Base-by-base conservation (phyloP, 352 stramenopile species). In the Phytophthora fragariae region DNA sequence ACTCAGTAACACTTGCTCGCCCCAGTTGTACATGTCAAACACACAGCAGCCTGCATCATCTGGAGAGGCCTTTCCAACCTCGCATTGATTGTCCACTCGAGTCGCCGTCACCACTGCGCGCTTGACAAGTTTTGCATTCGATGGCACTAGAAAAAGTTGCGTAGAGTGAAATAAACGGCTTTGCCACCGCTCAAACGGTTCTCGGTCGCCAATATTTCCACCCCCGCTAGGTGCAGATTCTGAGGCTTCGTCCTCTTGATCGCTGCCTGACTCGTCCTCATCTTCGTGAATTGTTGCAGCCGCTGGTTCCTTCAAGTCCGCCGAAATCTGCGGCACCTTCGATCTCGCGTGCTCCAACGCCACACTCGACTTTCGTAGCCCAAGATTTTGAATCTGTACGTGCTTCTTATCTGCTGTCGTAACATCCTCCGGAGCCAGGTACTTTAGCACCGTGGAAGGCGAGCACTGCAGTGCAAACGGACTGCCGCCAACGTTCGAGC, bases 21-120 rank as follows among this genome's bases (percentile, higher is more conserved):
- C 61, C 86, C 86, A 92, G 52, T 93, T 87, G 0, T 80, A 87
- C 55, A 77, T 89, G 53, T 92, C 86, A 57, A 93, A 87, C 0
- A 77, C 65, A 52, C 84, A 91, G 37, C 41, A 79, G 1, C 84
- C 84, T 5, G 55, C 62, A 15, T 91, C 82, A 66, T 92, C 76
- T 2, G 79, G 78, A 8, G 63, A 50, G 29, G 59, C 65, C 24
- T 68, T 77, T 0, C 71, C 73, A 1, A 83, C 65, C 31, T 90
- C 81, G 15, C 69, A 57, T 39, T 67, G 71, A 10, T 73, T 89
- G 37, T 83, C 83, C 4, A 88, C 57, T 10, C 72, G 74, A 24
- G 62, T 75, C 0, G 78, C 84, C 3, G 73, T 75, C 1, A 90
- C 68, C 8, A 69, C 29, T 12, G 85, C 61, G 37, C 81, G 83